phyloP scores from a whole-genome alignment of 495 filamentous ascomycete genomes.

The Penicillium coprophilum region DNA sequence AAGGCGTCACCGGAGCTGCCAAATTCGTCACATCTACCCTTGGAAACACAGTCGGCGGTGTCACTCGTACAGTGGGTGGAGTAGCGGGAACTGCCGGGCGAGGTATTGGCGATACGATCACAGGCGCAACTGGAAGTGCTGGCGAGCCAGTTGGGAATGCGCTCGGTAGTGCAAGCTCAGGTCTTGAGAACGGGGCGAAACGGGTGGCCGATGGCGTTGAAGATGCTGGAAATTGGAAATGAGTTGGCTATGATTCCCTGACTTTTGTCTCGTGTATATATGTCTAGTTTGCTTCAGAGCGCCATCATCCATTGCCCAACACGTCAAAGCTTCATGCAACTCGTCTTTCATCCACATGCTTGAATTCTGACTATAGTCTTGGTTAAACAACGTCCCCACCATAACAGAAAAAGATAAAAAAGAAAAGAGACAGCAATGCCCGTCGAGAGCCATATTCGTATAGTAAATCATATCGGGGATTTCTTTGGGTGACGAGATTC shows the following conservation, averaged over 20 bases:
- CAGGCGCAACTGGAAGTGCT: constrained; percentile 58
- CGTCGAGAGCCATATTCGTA: too few species aligned
- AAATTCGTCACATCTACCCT: constrained; percentile 52
- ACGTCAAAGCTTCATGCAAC: too few species aligned
- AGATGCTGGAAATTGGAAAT: constrained; percentile 68
- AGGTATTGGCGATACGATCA: constrained; percentile 63
- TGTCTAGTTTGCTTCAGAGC: neutral
- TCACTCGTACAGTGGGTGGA: constrained; percentile 65
- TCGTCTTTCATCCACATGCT: too few species aligned
- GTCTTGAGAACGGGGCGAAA: constrained; percentile 58
- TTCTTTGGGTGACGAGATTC: too few species aligned
- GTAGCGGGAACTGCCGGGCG: constrained; percentile 66
- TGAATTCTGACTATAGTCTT: too few species aligned
- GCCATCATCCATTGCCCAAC: too few species aligned
- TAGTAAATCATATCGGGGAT: too few species aligned
- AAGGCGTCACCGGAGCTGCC: constrained; percentile 41
- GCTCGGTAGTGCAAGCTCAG: constrained; percentile 57
- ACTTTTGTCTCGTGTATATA: neutral
- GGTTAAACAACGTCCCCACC: too few species aligned
- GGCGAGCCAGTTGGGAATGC: constrained; percentile 68
- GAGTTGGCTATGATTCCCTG: neutral
- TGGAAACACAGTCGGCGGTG: constrained; percentile 63
- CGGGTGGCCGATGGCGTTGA: constrained; percentile 62
- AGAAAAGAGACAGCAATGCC: too few species aligned
- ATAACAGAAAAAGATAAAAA: too few species aligned